A percentile compares a stretch with the other conserved stretches of the same genome.
These are phyloP conservation scores for Nevesoporus exiguus DNA, from an alignment of 768 basidiomycete species.

Conservation along the genomic window DNA sequence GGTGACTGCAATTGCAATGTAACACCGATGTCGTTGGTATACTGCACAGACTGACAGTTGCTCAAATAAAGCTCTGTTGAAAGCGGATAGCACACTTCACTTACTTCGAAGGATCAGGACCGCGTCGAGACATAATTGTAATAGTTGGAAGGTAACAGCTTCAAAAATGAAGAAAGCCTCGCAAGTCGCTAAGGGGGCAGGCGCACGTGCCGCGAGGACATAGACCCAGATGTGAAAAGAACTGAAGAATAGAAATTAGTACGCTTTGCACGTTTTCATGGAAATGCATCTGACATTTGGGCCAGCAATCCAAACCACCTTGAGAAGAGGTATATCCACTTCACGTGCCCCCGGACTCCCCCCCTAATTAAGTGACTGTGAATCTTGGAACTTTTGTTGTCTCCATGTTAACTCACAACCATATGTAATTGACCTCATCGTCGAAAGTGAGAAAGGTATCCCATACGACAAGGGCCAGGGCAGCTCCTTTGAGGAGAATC, in stretches of 20 bases:
- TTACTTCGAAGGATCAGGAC: slow-evolving; percentile 21
- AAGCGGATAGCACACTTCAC: neutral
- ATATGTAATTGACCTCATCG: slow-evolving; percentile 18
- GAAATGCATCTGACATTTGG: slow-evolving; percentile 7
- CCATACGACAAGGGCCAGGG: slow-evolving; percentile 14
- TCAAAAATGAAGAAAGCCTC: neutral
- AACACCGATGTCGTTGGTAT: slow-evolving; percentile 3
- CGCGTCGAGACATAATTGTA: slow-evolving; percentile 14
- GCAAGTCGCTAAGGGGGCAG: slow-evolving; percentile 6
- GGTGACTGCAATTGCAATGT: neutral
- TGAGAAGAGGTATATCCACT: slow-evolving; percentile 21
- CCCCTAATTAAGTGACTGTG: neutral
- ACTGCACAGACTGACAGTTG: slow-evolving; percentile 13
- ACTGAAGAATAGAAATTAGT: slow-evolving; percentile 8
- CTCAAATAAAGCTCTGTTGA: neutral
- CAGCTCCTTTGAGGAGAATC: slow-evolving; percentile 3
- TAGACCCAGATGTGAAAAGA: neutral
- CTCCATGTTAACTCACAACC: slow-evolving; percentile 17
- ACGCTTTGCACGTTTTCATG: neutral
- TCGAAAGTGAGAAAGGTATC: slow-evolving; percentile 16
- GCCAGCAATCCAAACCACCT: slow-evolving; percentile 23
- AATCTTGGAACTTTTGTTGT: neutral
- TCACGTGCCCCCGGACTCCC: slow-evolving; percentile 3
- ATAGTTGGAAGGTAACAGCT: slow-evolving; percentile 4
- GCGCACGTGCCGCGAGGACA: neutral